Percentiles rank a stretch among this genome's conserved stretches.
These are phyloP conservation scores for Eucalyptus lansdowneana DNA, from an alignment of 345 rosid species.

Conservation along the genomic window DNA sequence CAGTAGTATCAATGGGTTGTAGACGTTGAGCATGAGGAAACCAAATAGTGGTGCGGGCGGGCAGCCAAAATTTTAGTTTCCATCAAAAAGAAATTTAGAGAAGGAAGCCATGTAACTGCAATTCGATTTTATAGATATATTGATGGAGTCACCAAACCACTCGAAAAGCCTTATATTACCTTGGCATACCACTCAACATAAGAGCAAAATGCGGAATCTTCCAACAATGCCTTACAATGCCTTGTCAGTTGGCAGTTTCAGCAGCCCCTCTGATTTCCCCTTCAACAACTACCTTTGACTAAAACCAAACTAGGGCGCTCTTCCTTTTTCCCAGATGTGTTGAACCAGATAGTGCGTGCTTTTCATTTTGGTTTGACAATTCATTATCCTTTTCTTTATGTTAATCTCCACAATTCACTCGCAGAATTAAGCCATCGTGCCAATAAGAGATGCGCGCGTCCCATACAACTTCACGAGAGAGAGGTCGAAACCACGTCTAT, in stretches of 20 bases:
- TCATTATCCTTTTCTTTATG: not conserved
- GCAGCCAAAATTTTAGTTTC: not conserved
- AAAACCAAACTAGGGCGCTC: too few species aligned
- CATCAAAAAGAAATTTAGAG: not conserved
- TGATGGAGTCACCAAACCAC: not conserved
- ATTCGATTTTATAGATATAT: not conserved
- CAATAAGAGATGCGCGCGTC: too few species aligned
- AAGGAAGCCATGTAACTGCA: not conserved
- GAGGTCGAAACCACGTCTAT: too few species aligned
- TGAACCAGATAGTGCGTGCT: not conserved
- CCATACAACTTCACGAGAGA: too few species aligned
- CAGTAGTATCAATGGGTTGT: not conserved
- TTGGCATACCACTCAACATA: constrained; percentile 77
- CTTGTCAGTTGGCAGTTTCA: constrained; percentile 77
- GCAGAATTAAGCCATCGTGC: not conserved
- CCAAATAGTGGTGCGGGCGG: not conserved
- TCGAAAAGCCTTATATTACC: constrained; percentile 18
- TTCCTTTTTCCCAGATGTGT: not conserved
- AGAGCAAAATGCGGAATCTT: constrained; percentile 49
- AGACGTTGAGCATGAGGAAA: not conserved
- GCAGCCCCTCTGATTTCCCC: constrained; percentile 68
- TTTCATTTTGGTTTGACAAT: not conserved
- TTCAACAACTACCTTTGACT: constrained; percentile 20
- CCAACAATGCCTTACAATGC: constrained; percentile 47
- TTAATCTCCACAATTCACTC: not conserved